Evolutionary conservation across 2,329 filamentous ascomycete genomes (phyloP).

Genomic region (Calonectria naviculata): DNA sequence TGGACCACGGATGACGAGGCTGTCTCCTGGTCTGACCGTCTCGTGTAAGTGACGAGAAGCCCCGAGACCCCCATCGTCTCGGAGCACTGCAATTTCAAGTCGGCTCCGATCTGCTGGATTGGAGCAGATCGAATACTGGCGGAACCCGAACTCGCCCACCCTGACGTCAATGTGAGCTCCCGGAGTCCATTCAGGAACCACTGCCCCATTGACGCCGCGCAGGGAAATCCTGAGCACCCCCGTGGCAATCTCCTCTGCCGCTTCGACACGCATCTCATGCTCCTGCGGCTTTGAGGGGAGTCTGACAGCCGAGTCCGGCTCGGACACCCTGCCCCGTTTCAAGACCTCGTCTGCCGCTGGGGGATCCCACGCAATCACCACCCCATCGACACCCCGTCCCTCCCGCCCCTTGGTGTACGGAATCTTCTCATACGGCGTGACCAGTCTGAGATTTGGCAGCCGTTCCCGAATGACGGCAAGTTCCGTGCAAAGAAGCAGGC

Average conservation of each 20-base stretch:
- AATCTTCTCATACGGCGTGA: not conserved
- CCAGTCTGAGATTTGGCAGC: not conserved
- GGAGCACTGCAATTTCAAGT: not conserved
- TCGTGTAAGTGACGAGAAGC: not conserved
- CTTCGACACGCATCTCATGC: not conserved
- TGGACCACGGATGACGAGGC: not conserved
- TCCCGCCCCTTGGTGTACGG: not conserved
- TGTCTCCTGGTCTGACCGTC: not conserved
- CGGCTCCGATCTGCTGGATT: not conserved
- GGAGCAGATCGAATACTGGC: not conserved
- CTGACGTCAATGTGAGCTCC: not conserved
- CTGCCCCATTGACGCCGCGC: not conserved
- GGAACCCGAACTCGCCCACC: not conserved
- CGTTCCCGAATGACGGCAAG: not conserved
- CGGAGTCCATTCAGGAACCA: not conserved
- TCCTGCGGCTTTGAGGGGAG: not conserved
- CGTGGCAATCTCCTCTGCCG: not conserved
- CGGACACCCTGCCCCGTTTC: not conserved
- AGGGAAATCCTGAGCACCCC: not conserved
- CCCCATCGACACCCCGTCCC: not conserved
- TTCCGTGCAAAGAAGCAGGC: not conserved
- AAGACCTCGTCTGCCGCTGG: not conserved
- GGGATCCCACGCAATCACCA: not conserved
- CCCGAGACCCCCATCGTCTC: not conserved
- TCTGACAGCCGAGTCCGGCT: not conserved